A percentile compares a stretch with the other conserved stretches of the same genome.
phyloP scores from a whole-genome alignment of 2,329 filamentous ascomycete genomes.

The Stachybotrys elegans region DNA sequence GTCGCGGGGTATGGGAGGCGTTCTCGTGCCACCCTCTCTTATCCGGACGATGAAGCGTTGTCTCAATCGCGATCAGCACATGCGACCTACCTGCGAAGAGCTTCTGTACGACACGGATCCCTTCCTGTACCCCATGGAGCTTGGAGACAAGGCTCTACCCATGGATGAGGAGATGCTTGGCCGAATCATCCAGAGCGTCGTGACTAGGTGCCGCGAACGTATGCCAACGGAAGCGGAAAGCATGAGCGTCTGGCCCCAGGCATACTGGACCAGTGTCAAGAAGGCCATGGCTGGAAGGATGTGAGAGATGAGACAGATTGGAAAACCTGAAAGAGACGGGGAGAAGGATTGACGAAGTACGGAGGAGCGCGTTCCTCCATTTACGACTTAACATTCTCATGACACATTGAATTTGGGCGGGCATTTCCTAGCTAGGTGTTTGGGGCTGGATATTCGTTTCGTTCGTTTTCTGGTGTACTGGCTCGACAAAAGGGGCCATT shows the following conservation, averaged over 20 bases:
- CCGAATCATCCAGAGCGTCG: conserved; percentile 59
- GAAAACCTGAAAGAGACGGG: conserved; percentile 9
- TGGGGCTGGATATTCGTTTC: conserved; percentile 19
- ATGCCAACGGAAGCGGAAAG: conserved; percentile 55
- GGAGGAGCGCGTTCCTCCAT: too few species aligned
- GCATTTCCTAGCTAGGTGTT: conserved; percentile 25
- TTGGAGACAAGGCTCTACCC: conserved; percentile 49
- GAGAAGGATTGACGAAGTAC: background rate
- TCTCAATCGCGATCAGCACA: conserved; percentile 55
- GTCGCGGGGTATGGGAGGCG: conserved; percentile 61
- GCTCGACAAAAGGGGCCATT: too few species aligned
- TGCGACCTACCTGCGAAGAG: conserved; percentile 60
- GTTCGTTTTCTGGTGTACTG: too few species aligned
- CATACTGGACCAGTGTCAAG: conserved; percentile 56
- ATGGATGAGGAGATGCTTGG: conserved; percentile 59
- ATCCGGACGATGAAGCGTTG: conserved; percentile 59
- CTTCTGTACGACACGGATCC: conserved; percentile 54
- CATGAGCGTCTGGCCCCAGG: conserved; percentile 51
- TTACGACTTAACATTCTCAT: too few species aligned
- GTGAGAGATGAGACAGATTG: conserved; percentile 13
- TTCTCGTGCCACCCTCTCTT: conserved; percentile 53
- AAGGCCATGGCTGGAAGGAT: conserved; percentile 39
- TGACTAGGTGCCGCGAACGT: conserved; percentile 51
- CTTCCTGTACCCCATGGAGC: conserved; percentile 59
- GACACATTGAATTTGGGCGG: too few species aligned